Percentiles rank a stretch among this genome's conserved stretches.
Evolutionary conservation across 1,139 yeast genomes (phyloP).

Genomic region (Taiozyma sp.): DNA sequence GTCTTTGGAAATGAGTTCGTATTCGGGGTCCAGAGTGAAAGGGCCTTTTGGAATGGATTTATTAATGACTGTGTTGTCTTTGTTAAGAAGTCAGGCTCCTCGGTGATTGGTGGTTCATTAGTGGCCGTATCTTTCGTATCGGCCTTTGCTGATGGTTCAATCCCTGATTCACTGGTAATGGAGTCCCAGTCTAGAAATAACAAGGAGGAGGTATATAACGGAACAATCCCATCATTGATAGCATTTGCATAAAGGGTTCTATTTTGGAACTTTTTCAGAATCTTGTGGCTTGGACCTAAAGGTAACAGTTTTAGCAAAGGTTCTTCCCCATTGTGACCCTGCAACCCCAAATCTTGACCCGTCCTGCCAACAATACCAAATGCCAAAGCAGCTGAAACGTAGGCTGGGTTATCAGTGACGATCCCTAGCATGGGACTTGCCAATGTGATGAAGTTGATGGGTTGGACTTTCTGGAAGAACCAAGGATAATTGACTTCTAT

Average conservation of each 20-base stretch:
- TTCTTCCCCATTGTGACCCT: slow-evolving; percentile 27
- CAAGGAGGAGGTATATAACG: slow-evolving; percentile 79
- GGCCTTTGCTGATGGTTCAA: slow-evolving; percentile 20
- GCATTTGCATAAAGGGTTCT: slow-evolving; percentile 41
- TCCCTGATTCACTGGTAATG: slow-evolving; percentile 69
- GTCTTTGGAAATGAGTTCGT: slow-evolving; percentile 48
- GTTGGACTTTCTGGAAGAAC: slow-evolving; percentile 59
- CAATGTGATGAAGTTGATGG: slow-evolving; percentile 76
- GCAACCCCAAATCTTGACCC: slow-evolving; percentile 87
- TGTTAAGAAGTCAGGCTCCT: slow-evolving; percentile 7
- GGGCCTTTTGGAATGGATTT: slow-evolving; percentile 21
- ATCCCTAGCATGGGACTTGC: slow-evolving; percentile 91
- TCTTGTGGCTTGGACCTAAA: slow-evolving; percentile 70
- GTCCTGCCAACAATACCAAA: slow-evolving; percentile 91
- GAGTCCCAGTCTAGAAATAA: slow-evolving; percentile 58
- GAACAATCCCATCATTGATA: slow-evolving; percentile 80
- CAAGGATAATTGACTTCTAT: slow-evolving; percentile 65
- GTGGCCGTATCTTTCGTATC: slow-evolving; percentile 13
- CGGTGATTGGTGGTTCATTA: slow-evolving; percentile 18
- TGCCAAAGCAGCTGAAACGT: slow-evolving; percentile 76
- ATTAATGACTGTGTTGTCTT: slow-evolving; percentile 13
- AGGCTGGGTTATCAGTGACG: slow-evolving; percentile 78
- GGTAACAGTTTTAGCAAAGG: slow-evolving; percentile 77
- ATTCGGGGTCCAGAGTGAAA: slow-evolving; percentile 18
- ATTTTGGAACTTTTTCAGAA: slow-evolving; percentile 55